A percentile compares a stretch with the other conserved stretches of the same genome.
These are phyloP conservation scores for Acanthamoeba sp. DNA, from an alignment of 208 protist genomes.

Conservation along the genomic window DNA sequence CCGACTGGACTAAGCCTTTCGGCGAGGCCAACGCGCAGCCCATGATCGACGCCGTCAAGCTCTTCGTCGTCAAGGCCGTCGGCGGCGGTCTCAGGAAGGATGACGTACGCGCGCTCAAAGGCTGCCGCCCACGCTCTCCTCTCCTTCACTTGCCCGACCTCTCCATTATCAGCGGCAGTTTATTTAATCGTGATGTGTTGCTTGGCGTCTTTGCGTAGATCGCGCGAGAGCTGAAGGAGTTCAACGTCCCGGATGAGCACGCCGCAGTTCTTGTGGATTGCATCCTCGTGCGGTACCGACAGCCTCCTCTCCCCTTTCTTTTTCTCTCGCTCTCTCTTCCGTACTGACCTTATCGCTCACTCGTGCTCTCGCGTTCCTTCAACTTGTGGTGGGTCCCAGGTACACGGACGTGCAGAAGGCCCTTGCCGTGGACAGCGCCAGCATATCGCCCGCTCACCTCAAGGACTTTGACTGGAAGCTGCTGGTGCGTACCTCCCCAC, in stretches of 20 bases:
- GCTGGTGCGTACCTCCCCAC: not conserved
- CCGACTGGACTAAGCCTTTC: constrained; percentile 40
- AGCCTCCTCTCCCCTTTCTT: not conserved
- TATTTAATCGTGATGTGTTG: not conserved
- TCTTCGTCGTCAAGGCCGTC: constrained; percentile 14
- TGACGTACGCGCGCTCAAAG: not conserved
- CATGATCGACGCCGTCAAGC: constrained; percentile 44
- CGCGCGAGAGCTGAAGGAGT: constrained; percentile 25
- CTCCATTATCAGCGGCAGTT: not conserved
- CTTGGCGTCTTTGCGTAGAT: not conserved
- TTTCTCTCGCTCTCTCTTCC: too few relatives aligned
- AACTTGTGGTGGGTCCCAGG: not conserved
- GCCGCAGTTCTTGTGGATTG: not conserved
- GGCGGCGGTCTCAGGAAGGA: constrained; percentile 19
- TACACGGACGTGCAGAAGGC: constrained; percentile 39
- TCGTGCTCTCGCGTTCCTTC: not conserved
- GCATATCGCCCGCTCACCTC: not conserved
- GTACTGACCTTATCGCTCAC: too few relatives aligned
- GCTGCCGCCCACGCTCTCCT: not conserved
- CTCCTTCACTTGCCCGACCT: not conserved
- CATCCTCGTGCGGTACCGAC: constrained; percentile 31
- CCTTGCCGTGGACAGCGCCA: not conserved
- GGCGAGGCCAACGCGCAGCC: constrained; percentile 36
- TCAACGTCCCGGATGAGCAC: constrained; percentile 4
- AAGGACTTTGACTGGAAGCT: constrained; percentile 58